These are phyloP conservation scores for Colletotrichum trifolii DNA, from an alignment of 2,329 filamentous ascomycete species.

Conservation along the genomic window DNA sequence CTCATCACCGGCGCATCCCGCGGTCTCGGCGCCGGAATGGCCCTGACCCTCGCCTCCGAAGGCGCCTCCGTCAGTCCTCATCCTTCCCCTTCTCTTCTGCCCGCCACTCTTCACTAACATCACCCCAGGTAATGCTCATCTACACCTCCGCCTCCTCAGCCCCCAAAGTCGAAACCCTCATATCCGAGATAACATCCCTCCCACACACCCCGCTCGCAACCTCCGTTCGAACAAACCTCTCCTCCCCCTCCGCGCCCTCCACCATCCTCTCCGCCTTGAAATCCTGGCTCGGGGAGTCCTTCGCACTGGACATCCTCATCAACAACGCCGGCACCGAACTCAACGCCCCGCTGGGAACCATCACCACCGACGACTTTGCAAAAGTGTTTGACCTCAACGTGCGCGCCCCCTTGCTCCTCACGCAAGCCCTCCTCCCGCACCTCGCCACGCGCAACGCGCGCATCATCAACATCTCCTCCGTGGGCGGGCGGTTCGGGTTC, in stretches of 20 bases:
- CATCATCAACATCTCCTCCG: conserved; percentile 70
- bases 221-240: conserved; percentile 40
- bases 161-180: conserved; percentile 26
- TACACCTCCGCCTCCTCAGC: conserved; percentile 39
- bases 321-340: conserved; percentile 53
- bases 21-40: conserved; percentile 40
- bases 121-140: conserved; percentile 35
- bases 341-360: conserved; percentile 50
- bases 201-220: conserved; percentile 19
- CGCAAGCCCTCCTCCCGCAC: conserved; percentile 63
- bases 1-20: conserved; percentile 41
- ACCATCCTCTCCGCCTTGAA: conserved; percentile 48
- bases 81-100: neutral
- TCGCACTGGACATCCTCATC: conserved; percentile 47
- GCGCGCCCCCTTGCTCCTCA: conserved; percentile 63
- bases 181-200: conserved; percentile 34
- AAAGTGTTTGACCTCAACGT: conserved; percentile 68
- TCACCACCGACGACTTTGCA: conserved; percentile 62
- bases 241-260: conserved; percentile 34
- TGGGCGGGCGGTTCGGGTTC: conserved; percentile 61
- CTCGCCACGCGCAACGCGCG: conserved; percentile 55
- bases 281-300: conserved; percentile 38
- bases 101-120: neutral
- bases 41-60: conserved; percentile 38
- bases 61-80: conserved; percentile 39